Evolutionary conservation across 2,329 filamentous ascomycete genomes (phyloP), one percentile per base, ranked within the genome.

Genomic region (Colletotrichum orbiculare): DNA sequence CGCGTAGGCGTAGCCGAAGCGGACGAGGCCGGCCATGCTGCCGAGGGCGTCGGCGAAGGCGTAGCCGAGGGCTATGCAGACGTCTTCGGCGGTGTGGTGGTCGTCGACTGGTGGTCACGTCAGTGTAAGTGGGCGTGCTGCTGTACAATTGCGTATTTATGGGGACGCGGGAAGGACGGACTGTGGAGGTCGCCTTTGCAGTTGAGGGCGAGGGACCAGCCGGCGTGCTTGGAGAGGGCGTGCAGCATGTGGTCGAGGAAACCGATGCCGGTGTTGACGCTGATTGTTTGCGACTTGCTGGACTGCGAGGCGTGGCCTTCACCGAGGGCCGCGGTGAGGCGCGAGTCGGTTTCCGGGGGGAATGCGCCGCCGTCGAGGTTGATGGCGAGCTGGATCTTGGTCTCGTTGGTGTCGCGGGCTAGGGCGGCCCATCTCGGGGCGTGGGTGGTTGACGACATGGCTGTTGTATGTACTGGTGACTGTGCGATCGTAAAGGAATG

Each of bases 201-300:
- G 69, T 88, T 84, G 62, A 99, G 83, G 38, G 89, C 89, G 71
- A 99, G 80, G 81, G 91, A 96, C 96, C 95, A 98, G 68, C 96
- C 95, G 6, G 92, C 89, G 80, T 99, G 96, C 81, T 99, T 98
- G 54, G 96, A 92, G 60, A 98, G 86, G 6, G 96, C 96, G 79
- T 99, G 96, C 54, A 98, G 86, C 95, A 99, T 98, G 83, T 99
- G 96, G 82, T 99, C 96, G 61, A 99, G 85, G 80, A 99, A 99
- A 65, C 96, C 96, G 78, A 99, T 97, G 69, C 96, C 96, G 0
- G 95, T 97, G 84, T 93, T 90, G 70, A 98, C 85, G 74, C 88
- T 88, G 76, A 98, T 97, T 66, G 88, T 89, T 79, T 98, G 96
- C 46, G 90, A 92, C 71, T 91, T 89, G 71, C 92, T 95, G 69